A percentile compares a stretch with the other conserved stretches of the same genome.
phyloP scores from a whole-genome alignment of 2,329 filamentous ascomycete species.

The Sporothrix curviconia region DNA sequence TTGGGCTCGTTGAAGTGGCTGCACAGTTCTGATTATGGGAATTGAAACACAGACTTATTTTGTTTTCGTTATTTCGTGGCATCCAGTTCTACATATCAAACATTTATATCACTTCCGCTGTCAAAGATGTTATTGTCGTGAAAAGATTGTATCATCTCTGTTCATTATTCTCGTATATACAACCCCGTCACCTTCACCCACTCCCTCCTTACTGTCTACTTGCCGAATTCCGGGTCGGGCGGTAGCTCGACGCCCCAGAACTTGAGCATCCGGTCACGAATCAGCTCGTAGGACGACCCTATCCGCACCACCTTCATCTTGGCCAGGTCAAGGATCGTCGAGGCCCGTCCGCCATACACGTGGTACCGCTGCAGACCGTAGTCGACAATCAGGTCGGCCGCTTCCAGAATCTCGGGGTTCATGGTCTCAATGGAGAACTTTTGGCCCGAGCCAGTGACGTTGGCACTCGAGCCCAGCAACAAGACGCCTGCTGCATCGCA shows the following conservation, averaged over 20 bases:
- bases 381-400: slow-evolving; percentile 28
- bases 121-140: too few relatives aligned
- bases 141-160: neutral
- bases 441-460: slow-evolving; percentile 26
- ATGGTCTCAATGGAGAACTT: slow-evolving; percentile 27
- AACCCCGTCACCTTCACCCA: too few relatives aligned
- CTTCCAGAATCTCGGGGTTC: slow-evolving; percentile 23
- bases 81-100: too few relatives aligned
- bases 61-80: too few relatives aligned
- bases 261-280: slow-evolving; percentile 6
- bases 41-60: too few relatives aligned
- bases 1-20: too few relatives aligned
- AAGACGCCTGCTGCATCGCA: slow-evolving; percentile 20
- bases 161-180: neutral
- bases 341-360: slow-evolving; percentile 18
- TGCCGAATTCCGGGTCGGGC: neutral
- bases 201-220: too few relatives aligned
- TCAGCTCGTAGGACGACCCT: slow-evolving; percentile 8
- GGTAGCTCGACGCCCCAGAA: slow-evolving; percentile 9
- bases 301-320: slow-evolving; percentile 7
- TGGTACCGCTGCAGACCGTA: slow-evolving; percentile 26
- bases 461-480: slow-evolving; percentile 27
- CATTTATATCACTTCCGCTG: too few relatives aligned
- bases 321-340: slow-evolving; percentile 2
- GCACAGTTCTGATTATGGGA: too few relatives aligned